Evolutionary conservation across 768 basidiomycete genomes (phyloP).

Genomic region (Collybiopsis confluens): DNA sequence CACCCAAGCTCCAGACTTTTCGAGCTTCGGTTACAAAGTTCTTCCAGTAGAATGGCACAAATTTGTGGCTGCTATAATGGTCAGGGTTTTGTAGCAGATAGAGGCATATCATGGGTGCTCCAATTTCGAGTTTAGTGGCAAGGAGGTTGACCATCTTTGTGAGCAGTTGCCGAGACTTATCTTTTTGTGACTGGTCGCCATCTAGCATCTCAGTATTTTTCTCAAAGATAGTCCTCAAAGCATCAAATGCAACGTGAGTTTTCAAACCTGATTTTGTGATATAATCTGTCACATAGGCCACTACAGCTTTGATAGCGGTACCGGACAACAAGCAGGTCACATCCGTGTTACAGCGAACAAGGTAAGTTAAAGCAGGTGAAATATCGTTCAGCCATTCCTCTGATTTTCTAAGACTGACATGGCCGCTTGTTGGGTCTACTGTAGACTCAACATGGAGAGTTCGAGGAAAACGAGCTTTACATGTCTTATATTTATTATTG

Average conservation of each 20-base stretch:
- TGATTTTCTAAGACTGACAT: conserved; percentile 24
- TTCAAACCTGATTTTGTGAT: conserved; percentile 37
- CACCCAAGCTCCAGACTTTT: neutral
- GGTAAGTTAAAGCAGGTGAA: conserved; percentile 24
- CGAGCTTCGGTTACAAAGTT: conserved; percentile 9
- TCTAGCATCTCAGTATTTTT: conserved; percentile 15
- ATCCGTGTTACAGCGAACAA: conserved; percentile 35
- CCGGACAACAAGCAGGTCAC: conserved; percentile 33
- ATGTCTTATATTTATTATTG: conserved; percentile 23
- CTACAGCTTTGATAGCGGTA: conserved; percentile 32
- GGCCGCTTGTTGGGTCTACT: conserved; percentile 24
- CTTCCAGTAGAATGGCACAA: conserved; percentile 17
- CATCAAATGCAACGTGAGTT: conserved; percentile 32
- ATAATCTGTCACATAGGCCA: conserved; percentile 39
- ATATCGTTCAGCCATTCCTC: conserved; percentile 35
- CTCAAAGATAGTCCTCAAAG: conserved; percentile 20
- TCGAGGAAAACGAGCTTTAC: conserved; percentile 32
- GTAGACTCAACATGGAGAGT: conserved; percentile 14
- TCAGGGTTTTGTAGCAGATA: conserved; percentile 8
- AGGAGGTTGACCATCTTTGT: conserved; percentile 17
- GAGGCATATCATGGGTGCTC: neutral
- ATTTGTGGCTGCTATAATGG: conserved; percentile 17
- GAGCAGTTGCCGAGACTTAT: conserved; percentile 10
- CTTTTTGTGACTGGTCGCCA: neutral
- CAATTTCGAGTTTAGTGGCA: conserved; percentile 6